Base-by-base conservation (phyloP, 208 protist genomes). In the Trypanosoma mega region DNA sequence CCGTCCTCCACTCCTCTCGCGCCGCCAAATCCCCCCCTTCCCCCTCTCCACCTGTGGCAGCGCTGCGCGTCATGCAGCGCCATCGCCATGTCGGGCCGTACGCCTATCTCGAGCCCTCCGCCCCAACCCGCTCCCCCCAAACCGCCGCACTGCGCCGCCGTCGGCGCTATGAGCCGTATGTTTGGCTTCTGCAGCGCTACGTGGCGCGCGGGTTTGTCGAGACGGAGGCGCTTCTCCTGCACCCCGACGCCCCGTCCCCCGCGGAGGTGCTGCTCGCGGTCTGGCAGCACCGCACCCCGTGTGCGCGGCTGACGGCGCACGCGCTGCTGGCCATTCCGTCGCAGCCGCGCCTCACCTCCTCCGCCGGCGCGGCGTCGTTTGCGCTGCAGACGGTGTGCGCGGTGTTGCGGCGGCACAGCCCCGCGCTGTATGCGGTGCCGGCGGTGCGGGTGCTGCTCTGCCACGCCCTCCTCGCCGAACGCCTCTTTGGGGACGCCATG, bases 171-270 rank as follows among this genome's bases (percentile, higher is more conserved):
- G 80, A 93, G 56, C 70, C 87, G 3, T 90, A 79, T 43, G 41
- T 58, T 6, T 62, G 59, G 12, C 52, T 94, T 0, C 49, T 94
- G 20, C 51, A 80, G n/a, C 74, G 63, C 18, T 88, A 84, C 62
- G 31, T 94, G 23, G 74, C 83, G 56, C 78, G 80, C 24, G 75
- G 82, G 11, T 69, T 71, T 27, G 72, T 72, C 8, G 67, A 74
- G 11, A 6, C 76, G 31, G 54, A 47, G 3, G 46, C 58, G 16
- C 55, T 94, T 31, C 47, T 94, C 8, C 57, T 68, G 26, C 84
- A 92, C 61, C 79, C 74, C 5, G 74, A 92, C 8, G 84, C 78
- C 27, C 82, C 83, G 16, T 68, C 79, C 0, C 87, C 84, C 0
- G 64, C 73, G 0, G 72, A 80, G 31, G 36, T 88, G 41, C 70